Conservation (phyloP, 331 rosid genomes). For the Acacia concinna region DNA sequence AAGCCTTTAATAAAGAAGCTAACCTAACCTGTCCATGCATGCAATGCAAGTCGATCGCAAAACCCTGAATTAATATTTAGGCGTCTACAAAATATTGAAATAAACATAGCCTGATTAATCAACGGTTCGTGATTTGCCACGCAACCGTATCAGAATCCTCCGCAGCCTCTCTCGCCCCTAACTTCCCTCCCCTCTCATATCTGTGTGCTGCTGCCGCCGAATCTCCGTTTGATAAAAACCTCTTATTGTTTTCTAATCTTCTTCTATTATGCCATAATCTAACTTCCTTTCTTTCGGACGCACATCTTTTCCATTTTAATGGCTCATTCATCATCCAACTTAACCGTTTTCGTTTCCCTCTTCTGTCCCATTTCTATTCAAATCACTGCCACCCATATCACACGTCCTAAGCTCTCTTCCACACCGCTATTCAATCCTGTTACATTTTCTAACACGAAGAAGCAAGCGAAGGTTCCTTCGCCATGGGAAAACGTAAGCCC, state of each 20-base stretch:
- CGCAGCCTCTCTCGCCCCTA: background rate
- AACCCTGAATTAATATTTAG: background rate
- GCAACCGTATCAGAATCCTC: background rate
- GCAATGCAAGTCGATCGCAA: background rate
- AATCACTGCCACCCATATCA: constrained; percentile 42
- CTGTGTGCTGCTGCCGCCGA: background rate
- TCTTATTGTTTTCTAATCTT: background rate
- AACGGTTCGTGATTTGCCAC: background rate
- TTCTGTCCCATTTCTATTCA: constrained; percentile 36
- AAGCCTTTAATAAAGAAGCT: no score
- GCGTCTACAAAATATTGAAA: background rate
- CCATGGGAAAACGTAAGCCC: constrained; percentile 91
- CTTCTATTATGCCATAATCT: background rate
- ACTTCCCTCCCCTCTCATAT: background rate
- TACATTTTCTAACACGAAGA: constrained; percentile 37
- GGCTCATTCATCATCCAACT: constrained; percentile 57
- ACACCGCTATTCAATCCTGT: constrained; percentile 48
- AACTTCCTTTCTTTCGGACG: background rate
- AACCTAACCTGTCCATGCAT: no score
- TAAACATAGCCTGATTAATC: no score
- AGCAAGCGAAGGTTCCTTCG: constrained; percentile 31
- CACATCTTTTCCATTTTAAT: constrained; percentile 42
- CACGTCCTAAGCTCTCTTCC: constrained; percentile 34
- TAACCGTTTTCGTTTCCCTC: constrained; percentile 29
- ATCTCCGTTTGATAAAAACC: background rate